phyloP scores from a whole-genome alignment of 768 basidiomycete genomes.

The Mycena leptocephala region DNA sequence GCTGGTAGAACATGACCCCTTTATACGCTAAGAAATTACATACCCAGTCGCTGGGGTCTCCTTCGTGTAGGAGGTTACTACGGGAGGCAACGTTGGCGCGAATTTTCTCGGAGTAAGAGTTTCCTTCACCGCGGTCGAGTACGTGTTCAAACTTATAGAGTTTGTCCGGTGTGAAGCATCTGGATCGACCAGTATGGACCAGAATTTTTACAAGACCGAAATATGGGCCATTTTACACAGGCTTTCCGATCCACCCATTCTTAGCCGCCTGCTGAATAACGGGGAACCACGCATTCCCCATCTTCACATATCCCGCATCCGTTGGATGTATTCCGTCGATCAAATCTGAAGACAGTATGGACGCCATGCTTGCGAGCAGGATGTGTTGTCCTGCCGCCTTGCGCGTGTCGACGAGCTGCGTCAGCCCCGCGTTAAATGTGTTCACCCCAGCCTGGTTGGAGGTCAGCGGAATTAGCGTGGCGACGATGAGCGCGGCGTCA shows the following conservation, averaged over 20 bases:
- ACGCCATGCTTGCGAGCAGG: conserved; percentile 23
- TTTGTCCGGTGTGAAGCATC: no score
- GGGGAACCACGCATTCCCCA: conserved; percentile 34
- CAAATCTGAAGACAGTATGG: conserved; percentile 19
- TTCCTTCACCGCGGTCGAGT: no score
- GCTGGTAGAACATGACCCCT: no score
- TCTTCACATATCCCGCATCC: conserved; percentile 33
- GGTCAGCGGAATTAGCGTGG: conserved; percentile 22
- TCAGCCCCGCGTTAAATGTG: conserved; percentile 23
- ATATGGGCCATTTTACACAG: neutral
- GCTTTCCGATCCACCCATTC: conserved; percentile 35
- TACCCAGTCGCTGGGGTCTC: no score
- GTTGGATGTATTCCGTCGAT: conserved; percentile 30
- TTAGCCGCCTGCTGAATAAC: conserved; percentile 24
- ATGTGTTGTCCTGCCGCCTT: conserved; percentile 31
- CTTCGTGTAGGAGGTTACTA: no score
- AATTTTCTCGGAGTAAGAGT: no score
- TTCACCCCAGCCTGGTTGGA: conserved; percentile 16
- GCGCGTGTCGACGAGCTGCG: conserved; percentile 19
- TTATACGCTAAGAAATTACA: no score
- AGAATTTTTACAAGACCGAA: neutral
- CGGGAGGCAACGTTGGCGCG: no score
- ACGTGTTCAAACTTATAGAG: no score
- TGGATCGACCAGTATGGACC: no score
- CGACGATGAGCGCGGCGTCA: conserved; percentile 31